These are phyloP conservation scores for Ilyonectria mors-panacis DNA, from an alignment of 2,329 filamentous ascomycete genomes.

Conservation along the genomic window DNA sequence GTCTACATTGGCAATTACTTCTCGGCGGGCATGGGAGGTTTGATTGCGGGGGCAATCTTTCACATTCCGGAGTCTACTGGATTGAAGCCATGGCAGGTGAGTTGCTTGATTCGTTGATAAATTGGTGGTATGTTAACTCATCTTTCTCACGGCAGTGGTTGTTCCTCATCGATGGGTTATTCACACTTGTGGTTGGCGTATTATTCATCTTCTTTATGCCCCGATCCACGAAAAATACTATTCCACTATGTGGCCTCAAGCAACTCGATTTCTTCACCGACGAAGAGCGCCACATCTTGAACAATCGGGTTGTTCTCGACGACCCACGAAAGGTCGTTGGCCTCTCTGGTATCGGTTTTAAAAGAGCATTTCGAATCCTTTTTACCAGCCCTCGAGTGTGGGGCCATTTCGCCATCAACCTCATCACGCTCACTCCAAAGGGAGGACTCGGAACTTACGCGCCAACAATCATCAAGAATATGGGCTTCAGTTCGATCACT, in stretches of 20 bases:
- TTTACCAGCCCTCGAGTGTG: conserved; percentile 26
- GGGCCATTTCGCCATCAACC: conserved; percentile 28
- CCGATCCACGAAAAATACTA: conserved; percentile 9
- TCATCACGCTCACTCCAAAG: conserved; percentile 34
- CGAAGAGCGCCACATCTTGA: conserved; percentile 27
- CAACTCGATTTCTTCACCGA: conserved; percentile 26
- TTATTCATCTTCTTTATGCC: conserved; percentile 25
- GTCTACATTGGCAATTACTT: conserved; percentile 37
- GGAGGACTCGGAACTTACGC: conserved; percentile 30
- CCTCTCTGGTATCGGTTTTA: conserved; percentile 16
- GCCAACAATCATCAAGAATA: conserved; percentile 35
- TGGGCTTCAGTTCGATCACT: conserved; percentile 33
- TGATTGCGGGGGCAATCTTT: conserved; percentile 33
- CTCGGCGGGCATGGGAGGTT: conserved; percentile 18
- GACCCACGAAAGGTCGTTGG: conserved; percentile 28
- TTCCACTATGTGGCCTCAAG: conserved; percentile 18
- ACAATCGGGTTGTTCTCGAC: conserved; percentile 24
- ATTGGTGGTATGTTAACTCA: not conserved
- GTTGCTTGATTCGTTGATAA: not conserved
- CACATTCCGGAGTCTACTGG: conserved; percentile 17
- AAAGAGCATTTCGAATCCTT: not conserved
- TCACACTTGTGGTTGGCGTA: conserved; percentile 25
- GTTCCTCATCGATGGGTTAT: conserved; percentile 28
- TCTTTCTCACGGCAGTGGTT: conserved; percentile 17
- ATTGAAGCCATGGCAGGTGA: conserved; percentile 23